These are phyloP conservation scores for Talaromyces sp. DNA, from an alignment of 2,329 filamentous ascomycete species.

Conservation along the genomic window DNA sequence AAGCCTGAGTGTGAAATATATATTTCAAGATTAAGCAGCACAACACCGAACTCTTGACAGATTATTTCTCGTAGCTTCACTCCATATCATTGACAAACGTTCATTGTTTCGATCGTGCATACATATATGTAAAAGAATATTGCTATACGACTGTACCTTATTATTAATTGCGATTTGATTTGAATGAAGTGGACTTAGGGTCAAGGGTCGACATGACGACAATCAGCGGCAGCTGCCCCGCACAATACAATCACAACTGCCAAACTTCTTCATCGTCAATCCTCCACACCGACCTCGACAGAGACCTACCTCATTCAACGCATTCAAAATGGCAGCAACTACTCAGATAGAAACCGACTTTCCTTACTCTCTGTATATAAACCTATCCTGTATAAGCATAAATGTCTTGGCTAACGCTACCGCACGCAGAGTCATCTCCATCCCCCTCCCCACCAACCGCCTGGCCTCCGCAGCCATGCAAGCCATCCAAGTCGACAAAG, in stretches of 20 bases:
- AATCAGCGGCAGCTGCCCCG: slow-evolving; percentile 3
- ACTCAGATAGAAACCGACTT: slow-evolving; percentile 26
- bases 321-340: background rate
- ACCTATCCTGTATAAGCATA: background rate
- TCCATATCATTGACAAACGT: background rate
- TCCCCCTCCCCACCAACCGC: slow-evolving; percentile 77
- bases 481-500: slow-evolving; percentile 78
- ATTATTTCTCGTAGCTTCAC: background rate
- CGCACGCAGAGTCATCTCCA: slow-evolving; percentile 60
- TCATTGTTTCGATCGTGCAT: no score
- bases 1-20: background rate
- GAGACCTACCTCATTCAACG: background rate
- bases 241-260: slow-evolving; percentile 16
- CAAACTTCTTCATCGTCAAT: background rate
- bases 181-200: background rate
- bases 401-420: slow-evolving; percentile 11
- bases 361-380: slow-evolving; percentile 38
- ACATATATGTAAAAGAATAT: background rate
- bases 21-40: background rate
- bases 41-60: background rate
- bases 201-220: background rate
- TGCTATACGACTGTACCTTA: background rate
- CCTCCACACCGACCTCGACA: background rate
- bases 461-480: slow-evolving; percentile 73
- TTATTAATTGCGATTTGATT: background rate